These are phyloP conservation scores for Cercospora canescens DNA, from an alignment of 2,329 filamentous ascomycete genomes.

Conservation along the genomic window DNA sequence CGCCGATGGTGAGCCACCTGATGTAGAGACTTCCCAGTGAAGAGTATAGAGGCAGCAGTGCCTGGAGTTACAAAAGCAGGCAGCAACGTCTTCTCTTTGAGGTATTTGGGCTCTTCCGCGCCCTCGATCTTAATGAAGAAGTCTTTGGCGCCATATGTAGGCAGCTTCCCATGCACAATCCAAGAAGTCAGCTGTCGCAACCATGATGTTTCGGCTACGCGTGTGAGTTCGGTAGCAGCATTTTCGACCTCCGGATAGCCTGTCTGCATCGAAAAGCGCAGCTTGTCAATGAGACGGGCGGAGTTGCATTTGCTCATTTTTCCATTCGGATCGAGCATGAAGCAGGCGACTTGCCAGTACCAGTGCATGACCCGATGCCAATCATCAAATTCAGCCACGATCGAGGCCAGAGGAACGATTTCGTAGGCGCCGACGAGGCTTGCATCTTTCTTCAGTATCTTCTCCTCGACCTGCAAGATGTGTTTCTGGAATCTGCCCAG, in stretches of 20 bases:
- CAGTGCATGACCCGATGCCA: conserved; percentile 86
- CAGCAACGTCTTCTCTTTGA: conserved; percentile 60
- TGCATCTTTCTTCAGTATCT: conserved; percentile 74
- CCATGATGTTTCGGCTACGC: conserved; percentile 84
- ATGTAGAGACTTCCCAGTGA: conserved; percentile 85
- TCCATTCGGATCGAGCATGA: conserved; percentile 56
- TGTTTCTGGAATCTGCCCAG: conserved; percentile 79
- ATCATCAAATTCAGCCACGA: conserved; percentile 80
- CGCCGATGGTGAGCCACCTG: conserved; percentile 61
- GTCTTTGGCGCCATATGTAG: conserved; percentile 74
- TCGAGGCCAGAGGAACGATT: conserved; percentile 84
- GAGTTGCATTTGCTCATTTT: conserved; percentile 27
- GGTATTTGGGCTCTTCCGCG: conserved; percentile 49
- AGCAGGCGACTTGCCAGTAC: conserved; percentile 72
- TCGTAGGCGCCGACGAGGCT: conserved; percentile 85
- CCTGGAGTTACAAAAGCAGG: conserved; percentile 76
- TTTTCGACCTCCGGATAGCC: conserved; percentile 85
- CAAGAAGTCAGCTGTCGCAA: conserved; percentile 86
- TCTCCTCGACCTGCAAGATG: conserved; percentile 79
- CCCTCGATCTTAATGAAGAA: conserved; percentile 67
- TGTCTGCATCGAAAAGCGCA: conserved; percentile 77
- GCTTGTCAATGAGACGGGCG: conserved; percentile 72
- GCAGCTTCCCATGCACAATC: conserved; percentile 84
- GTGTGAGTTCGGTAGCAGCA: conserved; percentile 71
- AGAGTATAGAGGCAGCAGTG: conserved; percentile 80